These are phyloP conservation scores for Leccinum subspadiceum DNA, from an alignment of 1,284 basidiomycete genomes.

Conservation along the genomic window DNA sequence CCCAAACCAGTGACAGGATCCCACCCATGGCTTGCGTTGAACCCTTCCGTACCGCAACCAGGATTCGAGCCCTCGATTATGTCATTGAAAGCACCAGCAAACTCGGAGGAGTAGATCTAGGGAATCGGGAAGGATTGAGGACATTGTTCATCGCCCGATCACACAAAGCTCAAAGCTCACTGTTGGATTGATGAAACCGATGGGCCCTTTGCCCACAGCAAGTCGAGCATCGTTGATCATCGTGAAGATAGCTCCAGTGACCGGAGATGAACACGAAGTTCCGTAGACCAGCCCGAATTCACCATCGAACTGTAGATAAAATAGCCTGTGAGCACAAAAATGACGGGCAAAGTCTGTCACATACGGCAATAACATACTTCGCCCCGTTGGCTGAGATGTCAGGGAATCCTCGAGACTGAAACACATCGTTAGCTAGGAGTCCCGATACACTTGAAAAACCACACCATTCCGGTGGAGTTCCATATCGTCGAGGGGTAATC, in stretches of 20 bases:
- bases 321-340: not conserved
- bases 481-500: constrained; percentile 37
- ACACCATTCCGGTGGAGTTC: constrained; percentile 46
- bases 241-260: constrained; percentile 41
- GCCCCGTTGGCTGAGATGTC: constrained; percentile 41
- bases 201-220: constrained; percentile 35
- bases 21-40: not conserved
- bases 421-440: not conserved
- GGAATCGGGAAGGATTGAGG: not conserved
- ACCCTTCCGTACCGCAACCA: constrained; percentile 38
- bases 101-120: constrained; percentile 27
- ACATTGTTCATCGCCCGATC: not conserved
- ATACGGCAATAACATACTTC: constrained; percentile 39
- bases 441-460: not conserved
- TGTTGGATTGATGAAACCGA: constrained; percentile 40
- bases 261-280: constrained; percentile 39
- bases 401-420: constrained; percentile 40
- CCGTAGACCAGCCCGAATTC: constrained; percentile 34
- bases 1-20: not conserved
- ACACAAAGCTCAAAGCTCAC: constrained; percentile 16
- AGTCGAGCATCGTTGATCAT: constrained; percentile 49
- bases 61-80: constrained; percentile 42
- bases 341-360: not conserved
- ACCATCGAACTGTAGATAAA: constrained; percentile 30
- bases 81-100: constrained; percentile 37